These are phyloP conservation scores for Spathaspora boniae DNA, from an alignment of 805 yeast species.

Conservation along the genomic window DNA sequence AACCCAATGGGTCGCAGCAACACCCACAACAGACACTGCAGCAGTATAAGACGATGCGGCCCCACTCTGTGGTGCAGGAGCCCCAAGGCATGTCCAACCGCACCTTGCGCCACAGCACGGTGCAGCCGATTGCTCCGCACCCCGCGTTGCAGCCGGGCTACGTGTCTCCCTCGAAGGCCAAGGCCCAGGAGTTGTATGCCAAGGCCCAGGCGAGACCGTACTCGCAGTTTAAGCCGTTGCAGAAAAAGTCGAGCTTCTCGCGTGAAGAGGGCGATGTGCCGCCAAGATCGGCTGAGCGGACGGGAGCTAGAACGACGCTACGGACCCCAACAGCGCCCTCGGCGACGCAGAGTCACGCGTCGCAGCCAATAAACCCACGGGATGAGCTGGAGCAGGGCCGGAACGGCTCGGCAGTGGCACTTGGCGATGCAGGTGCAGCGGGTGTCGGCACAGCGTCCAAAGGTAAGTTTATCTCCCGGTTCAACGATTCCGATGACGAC, in stretches of 20 bases:
- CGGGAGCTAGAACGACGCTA: conserved; percentile 8
- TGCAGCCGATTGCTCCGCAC: conserved; percentile 36
- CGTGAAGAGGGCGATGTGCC: conserved; percentile 24
- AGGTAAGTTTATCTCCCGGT: conserved; percentile 57
- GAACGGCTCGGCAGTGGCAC: too few relatives aligned
- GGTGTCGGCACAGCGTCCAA: too few relatives aligned
- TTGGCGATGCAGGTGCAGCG: too few relatives aligned
- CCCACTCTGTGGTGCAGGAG: conserved; percentile 24
- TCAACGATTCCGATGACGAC: conserved; percentile 65
- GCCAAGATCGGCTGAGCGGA: conserved; percentile 2
- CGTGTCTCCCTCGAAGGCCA: conserved; percentile 35
- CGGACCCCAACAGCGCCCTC: conserved; percentile 7
- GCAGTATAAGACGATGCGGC: conserved; percentile 29
- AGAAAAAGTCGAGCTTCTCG: conserved; percentile 55
- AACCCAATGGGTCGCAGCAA: conserved; percentile 9
- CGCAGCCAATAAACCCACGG: neutral
- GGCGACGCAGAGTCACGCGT: neutral
- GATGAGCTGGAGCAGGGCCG: too few relatives aligned
- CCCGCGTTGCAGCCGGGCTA: conserved; percentile 38
- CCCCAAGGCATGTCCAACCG: conserved; percentile 25
- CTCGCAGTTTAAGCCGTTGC: conserved; percentile 38
- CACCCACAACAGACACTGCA: conserved; percentile 14
- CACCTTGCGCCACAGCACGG: conserved; percentile 23
- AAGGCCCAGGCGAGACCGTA: conserved; percentile 44
- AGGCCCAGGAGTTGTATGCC: conserved; percentile 54